These are phyloP conservation scores for Penicillium lividum DNA, from an alignment of 495 filamentous ascomycete genomes.

Conservation along the genomic window DNA sequence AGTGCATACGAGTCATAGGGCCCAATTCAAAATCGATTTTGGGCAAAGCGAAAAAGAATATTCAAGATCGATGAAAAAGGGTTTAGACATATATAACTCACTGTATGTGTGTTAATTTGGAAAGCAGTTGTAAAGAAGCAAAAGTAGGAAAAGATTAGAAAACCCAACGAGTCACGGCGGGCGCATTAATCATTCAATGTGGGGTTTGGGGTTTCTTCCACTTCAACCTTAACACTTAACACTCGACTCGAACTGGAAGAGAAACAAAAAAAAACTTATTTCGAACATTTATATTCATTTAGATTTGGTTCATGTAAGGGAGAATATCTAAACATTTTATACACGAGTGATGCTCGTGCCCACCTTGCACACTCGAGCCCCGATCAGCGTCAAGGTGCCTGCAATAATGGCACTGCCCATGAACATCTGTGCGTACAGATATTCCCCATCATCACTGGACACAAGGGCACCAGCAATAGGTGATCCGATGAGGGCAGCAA, in stretches of 20 bases:
- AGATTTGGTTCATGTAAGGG: slow-evolving; percentile 8
- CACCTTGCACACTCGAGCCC: slow-evolving; percentile 48
- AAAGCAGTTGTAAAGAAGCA: not conserved
- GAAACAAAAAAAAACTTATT: not conserved
- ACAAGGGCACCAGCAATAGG: slow-evolving; percentile 71
- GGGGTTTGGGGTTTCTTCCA: slow-evolving; percentile 2
- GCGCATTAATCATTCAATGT: slow-evolving; percentile 13
- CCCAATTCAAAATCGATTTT: not conserved
- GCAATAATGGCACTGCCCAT: slow-evolving; percentile 51
- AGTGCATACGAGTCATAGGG: not conserved
- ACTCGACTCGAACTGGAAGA: too few relatives aligned
- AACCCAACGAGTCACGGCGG: slow-evolving; percentile 11
- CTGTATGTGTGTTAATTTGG: not conserved
- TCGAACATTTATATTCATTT: not conserved
- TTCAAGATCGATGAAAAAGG: too few relatives aligned
- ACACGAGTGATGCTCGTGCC: slow-evolving; percentile 32
- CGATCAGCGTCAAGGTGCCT: slow-evolving; percentile 46
- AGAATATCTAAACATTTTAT: slow-evolving; percentile 14
- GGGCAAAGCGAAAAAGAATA: too few relatives aligned
- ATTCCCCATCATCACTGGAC: slow-evolving; percentile 48
- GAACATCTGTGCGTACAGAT: slow-evolving; percentile 60
- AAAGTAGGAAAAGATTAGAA: not conserved
- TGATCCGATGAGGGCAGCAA: slow-evolving; percentile 72
- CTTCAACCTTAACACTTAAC: not conserved
- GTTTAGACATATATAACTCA: not conserved